A percentile compares a stretch with the other conserved stretches of the same genome.
These are phyloP conservation scores for Ottelia alismoides DNA, from an alignment of 106 monocot species.

Conservation along the genomic window DNA sequence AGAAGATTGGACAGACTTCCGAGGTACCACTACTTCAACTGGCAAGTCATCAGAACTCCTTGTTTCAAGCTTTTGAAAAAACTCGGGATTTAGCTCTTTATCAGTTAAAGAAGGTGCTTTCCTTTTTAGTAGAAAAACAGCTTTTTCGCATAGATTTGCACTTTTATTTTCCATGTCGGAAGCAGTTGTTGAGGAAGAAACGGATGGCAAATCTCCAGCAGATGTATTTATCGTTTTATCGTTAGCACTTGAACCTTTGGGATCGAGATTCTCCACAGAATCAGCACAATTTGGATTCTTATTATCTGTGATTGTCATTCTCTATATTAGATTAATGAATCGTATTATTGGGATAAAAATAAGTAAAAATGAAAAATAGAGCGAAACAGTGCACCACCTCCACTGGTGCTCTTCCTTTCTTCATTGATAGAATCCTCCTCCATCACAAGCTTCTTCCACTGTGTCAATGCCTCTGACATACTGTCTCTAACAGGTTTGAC, in stretches of 20 bases:
- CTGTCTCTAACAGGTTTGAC: conserved; percentile 96
- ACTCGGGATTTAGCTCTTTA: conserved; percentile 85
- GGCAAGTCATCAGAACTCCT: conserved; percentile 58
- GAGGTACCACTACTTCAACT: conserved; percentile 84
- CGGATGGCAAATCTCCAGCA: conserved; percentile 26
- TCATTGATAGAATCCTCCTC: conserved; percentile 19
- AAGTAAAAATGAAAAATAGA: neutral
- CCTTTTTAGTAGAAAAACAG: conserved; percentile 57
- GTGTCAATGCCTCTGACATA: conserved; percentile 50
- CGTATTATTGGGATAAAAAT: neutral
- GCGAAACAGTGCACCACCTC: too few relatives aligned
- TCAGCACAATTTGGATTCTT: conserved; percentile 28
- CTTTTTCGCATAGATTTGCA: conserved; percentile 44
- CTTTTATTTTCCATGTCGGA: conserved; percentile 30
- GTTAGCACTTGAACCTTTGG: conserved; percentile 21
- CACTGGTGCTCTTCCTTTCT: conserved; percentile 2
- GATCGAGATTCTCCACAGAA: conserved; percentile 33
- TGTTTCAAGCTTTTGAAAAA: conserved; percentile 90
- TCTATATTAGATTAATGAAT: neutral
- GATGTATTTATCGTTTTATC: conserved; percentile 28
- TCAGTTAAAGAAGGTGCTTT: conserved; percentile 68
- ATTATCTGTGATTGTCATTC: conserved; percentile 32
- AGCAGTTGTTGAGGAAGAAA: conserved; percentile 32
- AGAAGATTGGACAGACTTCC: conserved; percentile 27
- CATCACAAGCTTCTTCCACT: conserved; percentile 61